These are phyloP conservation scores for Haematococcus sp. DNA, from an alignment of 139 green algal species.

Conservation along the genomic window DNA sequence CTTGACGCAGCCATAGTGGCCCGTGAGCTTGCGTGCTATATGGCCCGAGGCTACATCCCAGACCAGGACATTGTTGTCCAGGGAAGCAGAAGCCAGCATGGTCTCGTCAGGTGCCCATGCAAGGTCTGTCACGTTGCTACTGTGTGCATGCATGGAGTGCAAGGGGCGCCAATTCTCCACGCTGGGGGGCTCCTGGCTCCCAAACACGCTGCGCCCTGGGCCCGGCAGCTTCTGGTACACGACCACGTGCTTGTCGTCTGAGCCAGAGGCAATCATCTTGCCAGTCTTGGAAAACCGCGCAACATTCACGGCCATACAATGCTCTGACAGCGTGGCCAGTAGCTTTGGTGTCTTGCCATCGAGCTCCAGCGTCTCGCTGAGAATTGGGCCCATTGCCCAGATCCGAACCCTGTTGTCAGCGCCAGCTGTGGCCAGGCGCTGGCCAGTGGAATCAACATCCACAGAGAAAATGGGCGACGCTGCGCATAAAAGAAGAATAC, in stretches of 20 bases:
- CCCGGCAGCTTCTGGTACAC: conserved; percentile 70
- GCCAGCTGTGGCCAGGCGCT: conserved; percentile 72
- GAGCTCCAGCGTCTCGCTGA: conserved; percentile 16
- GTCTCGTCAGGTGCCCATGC: conserved; percentile 76
- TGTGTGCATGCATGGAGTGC: conserved; percentile 69
- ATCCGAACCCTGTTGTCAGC: conserved; percentile 67
- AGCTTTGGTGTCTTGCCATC: conserved; percentile 40
- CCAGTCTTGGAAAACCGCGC: conserved; percentile 78
- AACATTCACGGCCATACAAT: conserved; percentile 73
- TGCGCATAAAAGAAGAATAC: too few relatives aligned
- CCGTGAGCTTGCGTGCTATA: background rate
- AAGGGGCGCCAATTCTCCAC: conserved; percentile 86
- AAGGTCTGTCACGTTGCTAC: conserved; percentile 82
- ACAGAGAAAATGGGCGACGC: conserved; percentile 60
- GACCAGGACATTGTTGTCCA: conserved; percentile 83
- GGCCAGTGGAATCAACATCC: conserved; percentile 58
- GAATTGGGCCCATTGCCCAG: conserved; percentile 65
- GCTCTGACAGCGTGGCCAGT: conserved; percentile 78
- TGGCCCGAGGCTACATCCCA: conserved; percentile 33
- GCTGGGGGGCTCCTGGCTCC: conserved; percentile 54
- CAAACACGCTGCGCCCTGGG: conserved; percentile 42
- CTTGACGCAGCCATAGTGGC: conserved; percentile 80
- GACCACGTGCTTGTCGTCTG: conserved; percentile 73
- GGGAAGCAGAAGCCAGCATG: conserved; percentile 68
- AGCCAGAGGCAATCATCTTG: conserved; percentile 59